Conservation (phyloP, 305 asterid species). For the Fraxinus ornus region DNA sequence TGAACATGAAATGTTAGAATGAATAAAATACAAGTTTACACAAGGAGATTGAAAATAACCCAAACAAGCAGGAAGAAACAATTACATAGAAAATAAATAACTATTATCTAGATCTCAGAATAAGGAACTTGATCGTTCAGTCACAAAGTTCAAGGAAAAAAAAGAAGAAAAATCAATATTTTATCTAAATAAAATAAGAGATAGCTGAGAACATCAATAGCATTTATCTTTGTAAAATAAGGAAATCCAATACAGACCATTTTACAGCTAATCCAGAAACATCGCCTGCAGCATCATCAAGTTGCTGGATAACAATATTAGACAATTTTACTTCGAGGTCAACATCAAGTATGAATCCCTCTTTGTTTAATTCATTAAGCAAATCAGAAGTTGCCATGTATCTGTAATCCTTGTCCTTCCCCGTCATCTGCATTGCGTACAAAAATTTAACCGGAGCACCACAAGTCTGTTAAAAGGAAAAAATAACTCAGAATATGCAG, state of each 20-base stretch:
- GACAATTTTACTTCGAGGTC: slow-evolving; percentile 85
- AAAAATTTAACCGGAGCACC: background rate
- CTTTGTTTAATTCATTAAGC: slow-evolving; percentile 88
- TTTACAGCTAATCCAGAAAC: slow-evolving; percentile 99
- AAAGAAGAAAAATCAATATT: background rate
- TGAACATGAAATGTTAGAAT: background rate
- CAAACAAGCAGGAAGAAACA: slow-evolving; percentile 1
- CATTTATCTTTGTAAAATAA: background rate
- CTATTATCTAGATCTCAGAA: background rate
- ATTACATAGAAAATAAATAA: background rate
- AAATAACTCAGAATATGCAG: slow-evolving; percentile 12
- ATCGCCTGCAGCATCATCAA: slow-evolving; percentile 97
- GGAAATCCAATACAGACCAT: slow-evolving; percentile 54
- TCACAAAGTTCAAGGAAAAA: background rate
- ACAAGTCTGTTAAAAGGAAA: background rate
- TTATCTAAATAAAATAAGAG: slow-evolving; percentile 9
- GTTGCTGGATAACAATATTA: slow-evolving; percentile 83
- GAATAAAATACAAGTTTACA: background rate
- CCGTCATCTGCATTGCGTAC: slow-evolving; percentile 73
- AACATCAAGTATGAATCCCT: slow-evolving; percentile 72
- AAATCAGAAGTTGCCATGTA: slow-evolving; percentile 99
- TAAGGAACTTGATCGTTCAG: background rate
- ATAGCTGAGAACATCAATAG: slow-evolving; percentile 1
- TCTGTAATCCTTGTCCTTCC: slow-evolving; percentile 96
- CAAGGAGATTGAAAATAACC: background rate